Base-by-base conservation (phyloP, 73 alveolate species). In the Paramecium bursaria region DNA sequence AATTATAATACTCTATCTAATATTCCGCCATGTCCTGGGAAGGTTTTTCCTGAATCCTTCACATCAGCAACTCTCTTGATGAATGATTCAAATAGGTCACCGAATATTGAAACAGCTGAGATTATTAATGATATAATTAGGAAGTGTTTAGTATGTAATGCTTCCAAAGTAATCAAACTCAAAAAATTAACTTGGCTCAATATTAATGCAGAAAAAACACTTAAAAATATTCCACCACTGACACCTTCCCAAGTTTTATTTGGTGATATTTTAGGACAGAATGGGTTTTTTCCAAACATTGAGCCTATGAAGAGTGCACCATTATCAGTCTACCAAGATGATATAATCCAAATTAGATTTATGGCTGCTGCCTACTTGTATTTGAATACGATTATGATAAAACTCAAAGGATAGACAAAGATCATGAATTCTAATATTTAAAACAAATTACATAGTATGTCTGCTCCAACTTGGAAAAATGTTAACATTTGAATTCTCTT, bases 21-120 rank as follows among this genome's bases (percentile, higher is more conserved):
- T 3, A 90, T 77, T 1, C 95, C 95, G 6, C 95, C 95, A 87
- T 90, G 95, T 7, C 95, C 95, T n/a, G 95, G 95, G 31, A 90
- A 50, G 26, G 76, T 46, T 17, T 74, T 22, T 3, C 95, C 94
- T 23, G 94, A 87, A 73, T 90, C 95, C 30, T 90, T 90, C 14
- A 88, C 87, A 46, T 55, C 91, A 23, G 92, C 95, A 14, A 74
- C 87, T 55, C 95, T 74, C 33, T 90, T 90, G 4, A 90, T 33
- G 75, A 87, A 87, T 0, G 90, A 54, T 57, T 90, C 95, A 6
- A 88, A 29, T 2, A 87, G 27, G 57, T 90, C 95, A 1, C 95
- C 95, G 54, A 74, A 73, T 3, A 90, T 73, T 1, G 87, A 67
- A 10, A 82, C 88, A 42, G 52, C 3, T 2, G 92, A 86, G 9